Evolutionary conservation across 169 alveolate genomes (phyloP).

Genomic region (Cryptosporidium baileyi): DNA sequence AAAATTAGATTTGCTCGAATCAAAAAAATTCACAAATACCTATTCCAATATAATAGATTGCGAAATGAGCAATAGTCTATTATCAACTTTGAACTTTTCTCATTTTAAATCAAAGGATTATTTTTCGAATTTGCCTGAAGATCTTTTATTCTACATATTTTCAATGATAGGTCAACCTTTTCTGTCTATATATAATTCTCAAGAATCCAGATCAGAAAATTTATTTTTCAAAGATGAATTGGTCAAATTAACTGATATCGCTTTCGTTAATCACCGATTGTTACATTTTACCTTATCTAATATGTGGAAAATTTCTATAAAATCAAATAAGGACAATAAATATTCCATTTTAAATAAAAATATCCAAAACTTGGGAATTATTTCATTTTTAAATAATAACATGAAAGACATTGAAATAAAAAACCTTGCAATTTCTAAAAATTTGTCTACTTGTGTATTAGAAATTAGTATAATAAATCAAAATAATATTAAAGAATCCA

Average conservation of each 20-base stretch:
- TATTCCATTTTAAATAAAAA: background rate
- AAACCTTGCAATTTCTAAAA: background rate
- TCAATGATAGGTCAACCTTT: slow-evolving; percentile 48
- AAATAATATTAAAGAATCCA: background rate
- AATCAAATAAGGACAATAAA: background rate
- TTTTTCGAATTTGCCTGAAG: slow-evolving; percentile 20
- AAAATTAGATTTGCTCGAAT: background rate
- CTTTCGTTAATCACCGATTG: background rate
- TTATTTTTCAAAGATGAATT: slow-evolving; percentile 26
- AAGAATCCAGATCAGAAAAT: background rate
- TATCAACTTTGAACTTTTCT: no score
- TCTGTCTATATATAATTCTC: background rate
- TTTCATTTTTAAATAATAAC: background rate
- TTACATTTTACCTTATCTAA: background rate
- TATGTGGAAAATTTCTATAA: slow-evolving; percentile 31
- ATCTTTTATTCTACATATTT: slow-evolving; percentile 15
- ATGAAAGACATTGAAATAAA: slow-evolving; percentile 7
- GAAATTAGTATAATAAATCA: background rate
- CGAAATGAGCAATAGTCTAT: no score
- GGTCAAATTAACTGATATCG: slow-evolving; percentile 19
- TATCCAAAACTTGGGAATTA: slow-evolving; percentile 14
- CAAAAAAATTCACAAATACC: background rate
- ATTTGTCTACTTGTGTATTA: background rate
- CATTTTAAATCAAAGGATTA: no score
- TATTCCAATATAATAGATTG: background rate